Conservation (phyloP, 2,329 filamentous ascomycete species). For the Helminthosporium solani region DNA sequence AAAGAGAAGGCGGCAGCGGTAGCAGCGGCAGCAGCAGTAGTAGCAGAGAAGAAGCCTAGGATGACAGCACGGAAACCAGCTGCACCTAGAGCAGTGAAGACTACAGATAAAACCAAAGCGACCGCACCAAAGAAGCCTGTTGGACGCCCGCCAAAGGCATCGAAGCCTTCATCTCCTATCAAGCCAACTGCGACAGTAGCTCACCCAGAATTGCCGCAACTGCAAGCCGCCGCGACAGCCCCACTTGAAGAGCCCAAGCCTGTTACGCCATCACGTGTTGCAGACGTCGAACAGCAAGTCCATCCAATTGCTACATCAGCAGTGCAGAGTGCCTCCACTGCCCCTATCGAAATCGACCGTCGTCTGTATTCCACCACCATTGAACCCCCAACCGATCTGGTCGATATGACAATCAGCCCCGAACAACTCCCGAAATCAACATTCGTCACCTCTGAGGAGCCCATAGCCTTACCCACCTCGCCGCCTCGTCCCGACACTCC, state of each 20-base stretch:
- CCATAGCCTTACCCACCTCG: constrained; percentile 21
- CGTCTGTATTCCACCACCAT: constrained; percentile 20
- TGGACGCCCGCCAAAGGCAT: constrained; percentile 26
- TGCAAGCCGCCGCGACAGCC: constrained; percentile 21
- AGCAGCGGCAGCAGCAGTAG: too few species aligned
- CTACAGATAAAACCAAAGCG: constrained; percentile 16
- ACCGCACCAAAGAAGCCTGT: constrained; percentile 24
- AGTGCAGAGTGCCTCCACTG: neutral
- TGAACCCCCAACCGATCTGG: constrained; percentile 31
- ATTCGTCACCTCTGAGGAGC: constrained; percentile 26
- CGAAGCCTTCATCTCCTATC: constrained; percentile 34
- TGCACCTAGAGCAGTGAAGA: constrained; percentile 17
- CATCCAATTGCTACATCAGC: neutral
- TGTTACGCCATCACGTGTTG: constrained; percentile 14
- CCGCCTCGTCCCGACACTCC: constrained; percentile 41
- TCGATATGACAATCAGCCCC: constrained; percentile 33
- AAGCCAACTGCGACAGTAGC: constrained; percentile 44
- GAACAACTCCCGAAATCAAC: constrained; percentile 38
- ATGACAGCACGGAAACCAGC: constrained; percentile 22
- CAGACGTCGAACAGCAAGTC: constrained; percentile 9
- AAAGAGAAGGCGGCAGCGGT: constrained; percentile 46
- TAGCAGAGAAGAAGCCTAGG: constrained; percentile 40
- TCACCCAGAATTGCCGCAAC: constrained; percentile 25
- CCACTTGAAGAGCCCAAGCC: constrained; percentile 34
- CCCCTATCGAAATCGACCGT: constrained; percentile 7